Evolutionary conservation across 1,284 basidiomycete species (phyloP).

Genomic region (Cutaneotrichosporon spelunceum): DNA sequence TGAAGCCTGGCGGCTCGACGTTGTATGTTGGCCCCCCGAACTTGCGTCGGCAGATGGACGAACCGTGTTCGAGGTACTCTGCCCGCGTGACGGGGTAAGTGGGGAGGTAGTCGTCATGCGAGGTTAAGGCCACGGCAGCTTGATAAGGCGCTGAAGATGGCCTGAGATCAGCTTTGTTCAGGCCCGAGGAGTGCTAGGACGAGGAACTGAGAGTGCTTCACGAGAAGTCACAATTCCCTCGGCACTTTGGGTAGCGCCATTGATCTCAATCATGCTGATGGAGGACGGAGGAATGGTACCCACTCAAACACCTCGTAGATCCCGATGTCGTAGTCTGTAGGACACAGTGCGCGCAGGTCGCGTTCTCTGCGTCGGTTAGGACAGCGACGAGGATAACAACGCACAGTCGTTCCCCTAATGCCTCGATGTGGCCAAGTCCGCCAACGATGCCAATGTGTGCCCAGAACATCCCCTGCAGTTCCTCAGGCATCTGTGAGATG

Average conservation of each 20-base stretch:
- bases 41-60: slow-evolving; percentile 60
- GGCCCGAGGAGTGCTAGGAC: not conserved
- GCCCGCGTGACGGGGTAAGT: slow-evolving; percentile 64
- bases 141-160: slow-evolving; percentile 71
- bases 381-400: slow-evolving; percentile 25
- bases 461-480: slow-evolving; percentile 88
- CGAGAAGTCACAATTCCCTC: not conserved
- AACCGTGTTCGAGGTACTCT: slow-evolving; percentile 79
- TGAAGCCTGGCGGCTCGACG: slow-evolving; percentile 40
- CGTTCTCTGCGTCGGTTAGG: slow-evolving; percentile 44
- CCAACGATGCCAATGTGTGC: slow-evolving; percentile 85
- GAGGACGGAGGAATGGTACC: slow-evolving; percentile 52
- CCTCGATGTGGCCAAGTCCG: slow-evolving; percentile 71
- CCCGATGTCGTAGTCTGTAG: slow-evolving; percentile 67
- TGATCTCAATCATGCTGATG: not conserved
- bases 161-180: slow-evolving; percentile 50
- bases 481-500: slow-evolving; percentile 68
- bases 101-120: slow-evolving; percentile 56
- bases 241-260: not conserved
- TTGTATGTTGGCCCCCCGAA: slow-evolving; percentile 45
- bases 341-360: slow-evolving; percentile 74
- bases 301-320: slow-evolving; percentile 72
- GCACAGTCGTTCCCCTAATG: slow-evolving; percentile 69
- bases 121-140: slow-evolving; percentile 63
- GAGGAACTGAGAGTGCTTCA: not conserved